phyloP scores from a whole-genome alignment of 2,329 filamentous ascomycete genomes.

The Diaporthe ampelina region DNA sequence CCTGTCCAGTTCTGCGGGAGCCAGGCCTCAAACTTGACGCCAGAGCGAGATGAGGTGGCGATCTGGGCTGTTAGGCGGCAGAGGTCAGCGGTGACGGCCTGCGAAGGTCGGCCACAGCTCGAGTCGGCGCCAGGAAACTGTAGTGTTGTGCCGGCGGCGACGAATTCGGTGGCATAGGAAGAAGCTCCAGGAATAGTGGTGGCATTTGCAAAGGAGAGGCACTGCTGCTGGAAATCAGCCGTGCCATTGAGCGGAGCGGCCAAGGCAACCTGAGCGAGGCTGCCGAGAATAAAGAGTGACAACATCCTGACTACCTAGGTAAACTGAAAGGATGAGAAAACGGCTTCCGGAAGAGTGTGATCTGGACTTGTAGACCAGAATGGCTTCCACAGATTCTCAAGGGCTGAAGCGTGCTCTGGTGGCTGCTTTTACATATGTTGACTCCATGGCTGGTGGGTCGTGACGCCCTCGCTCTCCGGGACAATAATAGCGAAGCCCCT shows the following conservation, averaged over 20 bases:
- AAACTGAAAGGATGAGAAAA: neutral
- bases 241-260: conserved; percentile 10
- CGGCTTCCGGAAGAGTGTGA: neutral
- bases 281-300: conserved; percentile 2
- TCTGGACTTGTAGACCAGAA: neutral
- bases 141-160: conserved; percentile 56
- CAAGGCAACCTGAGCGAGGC: neutral
- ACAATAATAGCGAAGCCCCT: neutral
- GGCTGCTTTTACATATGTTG: neutral
- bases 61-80: conserved; percentile 49
- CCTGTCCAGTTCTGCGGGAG: conserved; percentile 61
- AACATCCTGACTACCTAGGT: neutral
- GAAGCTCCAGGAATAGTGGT: conserved; percentile 49
- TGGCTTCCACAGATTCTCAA: neutral
- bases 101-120: conserved; percentile 51
- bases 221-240: conserved; percentile 12
- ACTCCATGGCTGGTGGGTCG: neutral
- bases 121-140: conserved; percentile 53
- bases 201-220: conserved; percentile 8
- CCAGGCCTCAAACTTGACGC: conserved; percentile 62
- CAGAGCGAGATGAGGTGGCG: conserved; percentile 52
- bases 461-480: neutral
- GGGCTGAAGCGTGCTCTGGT: neutral
- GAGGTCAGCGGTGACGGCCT: conserved; percentile 45
- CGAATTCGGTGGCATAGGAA: conserved; percentile 53